phyloP scores from a whole-genome alignment of 2,329 filamentous ascomycete genomes.

The Colletotrichum zoysiae region DNA sequence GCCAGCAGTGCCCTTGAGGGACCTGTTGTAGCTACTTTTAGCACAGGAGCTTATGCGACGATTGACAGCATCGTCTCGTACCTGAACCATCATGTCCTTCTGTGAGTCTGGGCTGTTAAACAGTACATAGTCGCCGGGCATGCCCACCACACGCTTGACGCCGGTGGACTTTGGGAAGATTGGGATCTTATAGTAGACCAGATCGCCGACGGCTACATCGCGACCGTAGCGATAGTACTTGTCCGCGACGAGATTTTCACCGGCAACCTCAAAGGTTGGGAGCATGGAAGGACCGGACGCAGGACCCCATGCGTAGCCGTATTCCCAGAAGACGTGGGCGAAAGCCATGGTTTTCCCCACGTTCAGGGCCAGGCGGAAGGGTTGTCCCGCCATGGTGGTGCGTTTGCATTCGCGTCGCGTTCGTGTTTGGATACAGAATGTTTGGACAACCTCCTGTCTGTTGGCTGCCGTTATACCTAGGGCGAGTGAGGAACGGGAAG shows the following conservation, averaged over 20 bases:
- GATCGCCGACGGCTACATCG: slow-evolving; percentile 78
- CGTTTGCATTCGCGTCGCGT: background rate
- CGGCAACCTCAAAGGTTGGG: slow-evolving; percentile 78
- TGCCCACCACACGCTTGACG: slow-evolving; percentile 83
- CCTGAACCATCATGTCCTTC: slow-evolving; percentile 71
- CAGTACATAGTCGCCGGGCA: slow-evolving; percentile 82
- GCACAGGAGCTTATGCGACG: background rate
- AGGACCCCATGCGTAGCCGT: slow-evolving; percentile 71
- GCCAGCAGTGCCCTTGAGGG: slow-evolving; percentile 91
- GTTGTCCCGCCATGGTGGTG: slow-evolving; percentile 15
- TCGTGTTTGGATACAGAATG: background rate
- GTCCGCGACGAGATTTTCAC: slow-evolving; percentile 78
- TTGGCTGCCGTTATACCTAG: background rate
- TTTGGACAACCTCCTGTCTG: background rate
- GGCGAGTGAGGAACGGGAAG: background rate
- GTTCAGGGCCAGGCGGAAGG: slow-evolving; percentile 57
- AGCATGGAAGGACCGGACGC: slow-evolving; percentile 88
- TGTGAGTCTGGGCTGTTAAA: slow-evolving; percentile 69
- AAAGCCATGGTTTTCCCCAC: slow-evolving; percentile 61
- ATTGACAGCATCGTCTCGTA: slow-evolving; percentile 49
- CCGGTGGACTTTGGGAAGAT: slow-evolving; percentile 69
- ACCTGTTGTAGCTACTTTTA: slow-evolving; percentile 66
- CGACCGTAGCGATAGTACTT: slow-evolving; percentile 78
- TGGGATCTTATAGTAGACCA: slow-evolving; percentile 84
- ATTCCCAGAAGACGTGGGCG: slow-evolving; percentile 66